Evolutionary conservation across 305 asterid species (phyloP).

Genomic region (Solanum hybrid): DNA sequence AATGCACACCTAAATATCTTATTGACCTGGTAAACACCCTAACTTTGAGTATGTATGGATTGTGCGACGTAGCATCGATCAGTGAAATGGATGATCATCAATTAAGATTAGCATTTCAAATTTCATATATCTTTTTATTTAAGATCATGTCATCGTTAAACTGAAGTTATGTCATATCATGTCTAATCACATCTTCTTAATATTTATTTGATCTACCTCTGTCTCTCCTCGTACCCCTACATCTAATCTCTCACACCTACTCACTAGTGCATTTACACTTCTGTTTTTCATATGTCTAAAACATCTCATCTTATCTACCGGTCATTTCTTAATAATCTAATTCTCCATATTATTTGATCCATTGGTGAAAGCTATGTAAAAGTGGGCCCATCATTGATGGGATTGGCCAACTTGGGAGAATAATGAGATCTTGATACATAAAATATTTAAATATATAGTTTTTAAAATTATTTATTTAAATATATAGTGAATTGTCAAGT

Average conservation of each 20-base stretch:
- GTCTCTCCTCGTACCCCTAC: neutral
- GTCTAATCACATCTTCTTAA: neutral
- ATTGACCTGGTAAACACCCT: neutral
- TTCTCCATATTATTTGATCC: neutral
- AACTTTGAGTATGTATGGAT: neutral
- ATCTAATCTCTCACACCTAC: neutral
- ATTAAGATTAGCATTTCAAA: neutral
- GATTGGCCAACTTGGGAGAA: neutral
- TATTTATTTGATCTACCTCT: neutral
- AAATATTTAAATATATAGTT: neutral
- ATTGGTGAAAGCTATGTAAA: neutral
- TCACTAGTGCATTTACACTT: neutral
- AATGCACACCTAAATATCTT: neutral
- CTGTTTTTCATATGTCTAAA: neutral
- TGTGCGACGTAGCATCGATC: neutral
- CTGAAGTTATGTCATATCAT: neutral
- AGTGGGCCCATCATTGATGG: neutral
- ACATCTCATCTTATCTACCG: neutral
- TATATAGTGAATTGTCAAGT: neutral
- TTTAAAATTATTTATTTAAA: neutral
- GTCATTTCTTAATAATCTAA: neutral
- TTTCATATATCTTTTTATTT: neutral
- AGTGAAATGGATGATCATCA: neutral
- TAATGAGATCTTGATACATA: neutral
- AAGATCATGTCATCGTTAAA: neutral